Evolutionary conservation across 2,329 filamentous ascomycete genomes (phyloP).

Genomic region (Fusarium goolgardi): DNA sequence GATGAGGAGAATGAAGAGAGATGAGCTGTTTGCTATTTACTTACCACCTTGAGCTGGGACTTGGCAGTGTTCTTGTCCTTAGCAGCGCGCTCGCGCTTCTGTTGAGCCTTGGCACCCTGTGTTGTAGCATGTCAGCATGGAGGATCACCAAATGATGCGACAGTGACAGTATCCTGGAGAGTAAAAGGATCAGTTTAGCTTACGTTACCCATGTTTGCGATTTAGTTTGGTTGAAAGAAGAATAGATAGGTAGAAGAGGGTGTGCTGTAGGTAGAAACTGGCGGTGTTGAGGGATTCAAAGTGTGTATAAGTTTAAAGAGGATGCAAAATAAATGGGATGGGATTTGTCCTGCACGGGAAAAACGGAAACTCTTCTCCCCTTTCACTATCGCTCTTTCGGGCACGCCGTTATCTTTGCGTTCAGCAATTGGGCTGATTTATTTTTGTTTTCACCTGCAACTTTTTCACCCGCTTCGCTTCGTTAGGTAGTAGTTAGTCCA

Average conservation of each 20-base stretch:
- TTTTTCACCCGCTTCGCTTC: conserved; percentile 1
- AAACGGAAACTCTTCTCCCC: conserved; percentile 31
- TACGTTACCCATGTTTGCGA: conserved; percentile 54
- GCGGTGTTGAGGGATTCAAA: conserved; percentile 30
- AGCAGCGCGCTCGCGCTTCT: conserved; percentile 78
- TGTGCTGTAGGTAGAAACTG: conserved; percentile 12
- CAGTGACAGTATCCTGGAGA: neutral
- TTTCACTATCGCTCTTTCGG: conserved; percentile 28
- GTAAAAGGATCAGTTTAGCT: conserved; percentile 15
- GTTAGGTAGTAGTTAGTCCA: conserved; percentile 17
- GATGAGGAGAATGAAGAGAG: neutral
- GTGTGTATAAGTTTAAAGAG: conserved; percentile 20
- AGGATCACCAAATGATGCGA: neutral
- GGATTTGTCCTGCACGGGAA: conserved; percentile 23
- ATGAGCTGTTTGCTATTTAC: conserved; percentile 48
- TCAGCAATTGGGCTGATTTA: conserved; percentile 14
- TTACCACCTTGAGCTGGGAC: conserved; percentile 75
- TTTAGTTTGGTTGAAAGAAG: conserved; percentile 16
- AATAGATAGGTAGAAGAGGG: conserved; percentile 15
- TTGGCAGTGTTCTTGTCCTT: conserved; percentile 70
- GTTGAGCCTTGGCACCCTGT: conserved; percentile 73
- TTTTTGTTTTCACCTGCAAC: conserved; percentile 1
- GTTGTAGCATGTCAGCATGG: conserved; percentile 36
- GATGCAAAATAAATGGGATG: conserved; percentile 22
- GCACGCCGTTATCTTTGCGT: conserved; percentile 34